Evolutionary conservation across 208 protist species (phyloP), one percentile per base, ranked within the genome.

Genomic region (Trypanosoma melophagium): DNA sequence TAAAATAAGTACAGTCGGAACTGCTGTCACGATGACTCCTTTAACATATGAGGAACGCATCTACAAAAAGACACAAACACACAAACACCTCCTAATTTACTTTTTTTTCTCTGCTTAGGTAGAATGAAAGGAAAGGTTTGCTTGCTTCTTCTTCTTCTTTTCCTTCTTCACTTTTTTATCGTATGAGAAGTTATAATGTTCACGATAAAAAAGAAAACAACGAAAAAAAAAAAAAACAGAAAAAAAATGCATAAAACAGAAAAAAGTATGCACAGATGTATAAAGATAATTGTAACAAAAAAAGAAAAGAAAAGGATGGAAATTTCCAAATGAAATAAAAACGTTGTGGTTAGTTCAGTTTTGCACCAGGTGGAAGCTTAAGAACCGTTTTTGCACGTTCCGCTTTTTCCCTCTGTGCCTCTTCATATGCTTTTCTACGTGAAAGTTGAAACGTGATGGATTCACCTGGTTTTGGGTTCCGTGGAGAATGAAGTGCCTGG

Each of bases 371-470:
- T 75, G 83, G 58, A 80, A 79, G 44, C 53, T 69, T 71, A 8
- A 69, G 73, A 7, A 68, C 74, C 16, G 69, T 71, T 57, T 77
- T 87, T 31, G 79, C 78, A 25, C 80, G 66, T 66, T 90, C 87
- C 10, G 72, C 64, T 28, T 77, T 71, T 51, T 14, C 72, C 50
- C 66, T 66, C 60, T 92, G 65, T 60, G 85, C 84, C 64, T 90
- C 64, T 41, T 94, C 86, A 41, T 93, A 79, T 24, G 90, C 90
- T 17, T 83, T 66, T 52, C 77, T 73, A 2, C 90, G 80, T 3
- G 87, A 96, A 21, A 96, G 80, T 66, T 96, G 83, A 71, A 94
- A 96, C 12, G 47, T 42, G 14, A 96, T 77, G 8, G 75, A 45
- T 55, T 80, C 79, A 16, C 78, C 84, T 2, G 90, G 87, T 64